Evolutionary conservation across 2,329 filamentous ascomycete species (phyloP), one percentile per base, ranked within the genome.

Genomic region (Metarhizium sp.): DNA sequence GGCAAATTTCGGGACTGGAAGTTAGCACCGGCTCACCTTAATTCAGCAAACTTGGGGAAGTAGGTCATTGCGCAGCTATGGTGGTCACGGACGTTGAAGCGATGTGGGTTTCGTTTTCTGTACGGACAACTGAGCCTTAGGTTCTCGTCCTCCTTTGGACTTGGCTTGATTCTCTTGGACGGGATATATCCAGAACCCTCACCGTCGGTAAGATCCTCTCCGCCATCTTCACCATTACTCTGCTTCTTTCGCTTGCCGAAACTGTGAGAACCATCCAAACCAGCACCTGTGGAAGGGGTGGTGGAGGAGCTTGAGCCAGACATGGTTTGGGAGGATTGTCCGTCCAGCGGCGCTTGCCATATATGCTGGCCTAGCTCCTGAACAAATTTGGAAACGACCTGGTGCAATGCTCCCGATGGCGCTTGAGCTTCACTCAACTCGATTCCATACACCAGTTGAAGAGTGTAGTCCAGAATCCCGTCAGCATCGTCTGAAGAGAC

Each of bases 31-130:
- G 8, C 63, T 45, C 40, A 73, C 72, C 68, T 69, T 2, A 77
- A 56, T 51, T 74, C 72, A 3, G 69, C 65, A 51, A 75, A 71
- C 6, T 73, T 73, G 6, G 66, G 66, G 42, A 75, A 75, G 36
- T 72, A 72, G 0, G 69, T 73, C 66, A 72, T 73, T 16, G 74
- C 73, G 57, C 74, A 77, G 20, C 66, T 67, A 52, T 75, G 70
- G 42, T 76, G 70, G 47, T 76, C 74, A 4, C 74, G 67, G 47
- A 77, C 71, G 40, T 77, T 76, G 60, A 76, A 77, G 1, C 73
- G 69, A 38, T 67, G 65, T 1, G 74, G 73, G 46, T 77, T 76
- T 13, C 74, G 66, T 60, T 74, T 75, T 36, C 74, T 66, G 45
- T 71, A 77, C 1, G 74, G 74, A 55, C 74, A 77, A 52, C 73